Evolutionary conservation across 371 early-diverging fungal species (phyloP).

Genomic region (Mortierella sp.): DNA sequence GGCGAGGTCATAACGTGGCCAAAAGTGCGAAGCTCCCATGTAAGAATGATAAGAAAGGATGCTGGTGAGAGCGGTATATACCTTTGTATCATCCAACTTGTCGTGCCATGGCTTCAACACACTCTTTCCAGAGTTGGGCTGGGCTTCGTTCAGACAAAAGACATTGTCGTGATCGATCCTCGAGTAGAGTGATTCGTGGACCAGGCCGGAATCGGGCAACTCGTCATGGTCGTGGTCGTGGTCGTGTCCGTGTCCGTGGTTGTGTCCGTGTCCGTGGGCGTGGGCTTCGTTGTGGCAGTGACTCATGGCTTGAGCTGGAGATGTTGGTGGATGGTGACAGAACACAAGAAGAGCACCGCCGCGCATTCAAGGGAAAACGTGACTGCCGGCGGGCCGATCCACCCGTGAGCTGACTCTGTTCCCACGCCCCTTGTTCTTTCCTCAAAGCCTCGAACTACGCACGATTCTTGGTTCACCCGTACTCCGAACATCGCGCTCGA

Average conservation of each 20-base stretch:
- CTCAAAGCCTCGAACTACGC: too few relatives aligned
- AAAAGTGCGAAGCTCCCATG: too few relatives aligned
- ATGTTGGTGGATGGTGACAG: too few relatives aligned
- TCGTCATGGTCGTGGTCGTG: conserved; percentile 86
- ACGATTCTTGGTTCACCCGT: too few relatives aligned
- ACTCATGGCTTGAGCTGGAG: conserved; percentile 35
- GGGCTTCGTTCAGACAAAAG: conserved; percentile 83
- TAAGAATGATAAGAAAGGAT: conserved; percentile 1
- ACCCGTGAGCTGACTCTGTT: too few relatives aligned
- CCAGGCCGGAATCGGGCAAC: conserved; percentile 68
- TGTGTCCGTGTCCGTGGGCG: conserved; percentile 55
- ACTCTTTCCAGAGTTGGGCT: conserved; percentile 70
- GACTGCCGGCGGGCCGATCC: too few relatives aligned
- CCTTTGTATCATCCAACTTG: conserved; percentile 76
- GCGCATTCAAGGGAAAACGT: too few relatives aligned
- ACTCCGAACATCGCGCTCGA: too few relatives aligned
- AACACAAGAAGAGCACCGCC: too few relatives aligned
- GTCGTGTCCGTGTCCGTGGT: conserved; percentile 59
- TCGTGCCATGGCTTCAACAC: conserved; percentile 91
- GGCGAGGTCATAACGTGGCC: too few relatives aligned
- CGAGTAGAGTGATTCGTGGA: conserved; percentile 81
- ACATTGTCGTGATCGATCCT: conserved; percentile 86
- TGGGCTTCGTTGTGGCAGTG: conserved; percentile 62
- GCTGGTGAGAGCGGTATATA: conserved; percentile 17
- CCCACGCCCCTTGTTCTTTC: too few relatives aligned